Percentiles rank a stretch among this genome's conserved stretches.
Conservation (phyloP, 2,329 filamentous ascomycete genomes). For the Chrysoporthe puriensis region DNA sequence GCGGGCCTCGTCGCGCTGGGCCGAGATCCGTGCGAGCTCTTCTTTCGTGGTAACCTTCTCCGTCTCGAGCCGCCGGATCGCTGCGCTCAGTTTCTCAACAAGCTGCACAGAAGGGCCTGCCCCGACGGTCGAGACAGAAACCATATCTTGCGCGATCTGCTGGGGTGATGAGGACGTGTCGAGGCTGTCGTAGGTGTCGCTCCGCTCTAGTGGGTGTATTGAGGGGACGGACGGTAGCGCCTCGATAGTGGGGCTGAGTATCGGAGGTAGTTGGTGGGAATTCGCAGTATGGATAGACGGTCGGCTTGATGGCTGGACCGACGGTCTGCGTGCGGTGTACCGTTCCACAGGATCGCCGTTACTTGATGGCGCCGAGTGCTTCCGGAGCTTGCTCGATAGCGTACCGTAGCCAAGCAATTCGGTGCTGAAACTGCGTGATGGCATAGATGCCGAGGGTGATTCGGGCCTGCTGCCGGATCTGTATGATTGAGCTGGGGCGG, state of each 20-base stretch:
- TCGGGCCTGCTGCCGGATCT: constrained; percentile 56
- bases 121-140: constrained; percentile 85
- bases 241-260: constrained; percentile 55
- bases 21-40: constrained; percentile 76
- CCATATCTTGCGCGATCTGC: constrained; percentile 78
- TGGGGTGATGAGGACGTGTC: constrained; percentile 64
- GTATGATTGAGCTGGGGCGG: constrained; percentile 46
- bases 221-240: constrained; percentile 46
- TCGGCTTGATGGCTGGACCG: constrained; percentile 50
- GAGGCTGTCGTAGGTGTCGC: constrained; percentile 56
- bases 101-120: constrained; percentile 93
- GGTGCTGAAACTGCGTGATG: constrained; percentile 56
- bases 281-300: constrained; percentile 46
- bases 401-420: constrained; percentile 54
- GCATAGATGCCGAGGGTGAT: constrained; percentile 55
- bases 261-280: constrained; percentile 40
- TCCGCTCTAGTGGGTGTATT: constrained; percentile 49
- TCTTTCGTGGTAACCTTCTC: constrained; percentile 90
- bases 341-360: constrained; percentile 48
- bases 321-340: constrained; percentile 51
- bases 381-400: constrained; percentile 47
- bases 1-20: constrained; percentile 91
- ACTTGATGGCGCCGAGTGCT: constrained; percentile 55
- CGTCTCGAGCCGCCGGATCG: constrained; percentile 85
- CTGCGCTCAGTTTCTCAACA: constrained; percentile 93